Evolutionary conservation across 441 rosid species (phyloP).

Genomic region (Bruguiera hainesii): DNA sequence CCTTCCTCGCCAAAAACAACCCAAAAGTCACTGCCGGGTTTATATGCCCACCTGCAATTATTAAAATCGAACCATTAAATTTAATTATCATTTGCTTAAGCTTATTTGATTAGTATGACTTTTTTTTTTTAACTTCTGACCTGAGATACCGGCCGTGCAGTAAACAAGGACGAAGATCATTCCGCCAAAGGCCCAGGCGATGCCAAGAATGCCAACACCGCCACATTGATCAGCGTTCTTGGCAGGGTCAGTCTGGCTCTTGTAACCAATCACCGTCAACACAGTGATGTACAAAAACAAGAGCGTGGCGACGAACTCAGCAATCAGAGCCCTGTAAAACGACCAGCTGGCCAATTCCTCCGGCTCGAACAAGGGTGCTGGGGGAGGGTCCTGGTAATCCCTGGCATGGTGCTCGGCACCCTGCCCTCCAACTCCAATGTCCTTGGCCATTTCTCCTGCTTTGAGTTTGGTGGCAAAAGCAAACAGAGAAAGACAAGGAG

Average conservation of each 20-base stretch:
- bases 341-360: constrained; percentile 61
- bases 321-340: constrained; percentile 65
- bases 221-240: constrained; percentile 34
- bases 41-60: constrained; percentile 57
- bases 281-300: constrained; percentile 59
- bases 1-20: constrained; percentile 61
- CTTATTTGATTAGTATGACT: too few relatives aligned
- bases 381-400: constrained; percentile 75
- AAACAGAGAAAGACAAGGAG: too few relatives aligned
- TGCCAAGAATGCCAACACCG: constrained; percentile 69
- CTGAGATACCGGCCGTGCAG: constrained; percentile 77
- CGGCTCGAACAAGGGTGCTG: constrained; percentile 51
- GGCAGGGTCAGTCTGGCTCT: constrained; percentile 29
- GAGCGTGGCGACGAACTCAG: constrained; percentile 66
- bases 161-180: constrained; percentile 69
- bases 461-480: not conserved
- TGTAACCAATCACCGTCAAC: constrained; percentile 67
- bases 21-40: constrained; percentile 79
- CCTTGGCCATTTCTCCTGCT: constrained; percentile 43
- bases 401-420: constrained; percentile 33
- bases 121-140: constrained; percentile 7
- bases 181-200: constrained; percentile 83
- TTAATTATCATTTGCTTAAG: not conserved
- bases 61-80: not conserved
- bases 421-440: constrained; percentile 35